Evolutionary conservation across 1,139 yeast genomes (phyloP).

Genomic region (Spathaspora sp.): DNA sequence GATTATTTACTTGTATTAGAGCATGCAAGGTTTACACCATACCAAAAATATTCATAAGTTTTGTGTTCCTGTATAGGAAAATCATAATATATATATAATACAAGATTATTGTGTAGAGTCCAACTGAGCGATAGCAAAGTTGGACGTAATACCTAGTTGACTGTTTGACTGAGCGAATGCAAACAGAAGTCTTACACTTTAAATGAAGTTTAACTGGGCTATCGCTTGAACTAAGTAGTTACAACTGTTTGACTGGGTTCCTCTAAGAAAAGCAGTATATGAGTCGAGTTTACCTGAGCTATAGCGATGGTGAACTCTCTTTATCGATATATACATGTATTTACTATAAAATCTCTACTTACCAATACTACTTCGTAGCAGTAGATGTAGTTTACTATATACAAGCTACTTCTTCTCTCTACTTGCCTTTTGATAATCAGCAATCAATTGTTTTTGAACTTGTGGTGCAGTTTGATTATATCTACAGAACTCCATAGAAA

Average conservation of each 20-base stretch:
- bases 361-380: no score
- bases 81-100: constrained; percentile 6
- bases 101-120: background rate
- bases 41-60: background rate
- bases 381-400: background rate
- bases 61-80: constrained; percentile 1
- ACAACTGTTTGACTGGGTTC: no score
- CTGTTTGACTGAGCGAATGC: no score
- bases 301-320: background rate
- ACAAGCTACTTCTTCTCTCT: constrained; percentile 23
- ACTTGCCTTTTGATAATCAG: constrained; percentile 64
- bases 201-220: no score
- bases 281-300: background rate
- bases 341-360: no score
- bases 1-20: constrained; percentile 3
- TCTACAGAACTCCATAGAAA: constrained; percentile 89
- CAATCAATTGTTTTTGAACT: constrained; percentile 85
- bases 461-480: constrained; percentile 91
- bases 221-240: no score
- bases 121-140: no score
- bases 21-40: background rate
- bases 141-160: no score
- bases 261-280: no score
- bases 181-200: no score
- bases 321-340: no score